Conservation (phyloP, 257 asterid species). For the Pogostemon cablin region DNA sequence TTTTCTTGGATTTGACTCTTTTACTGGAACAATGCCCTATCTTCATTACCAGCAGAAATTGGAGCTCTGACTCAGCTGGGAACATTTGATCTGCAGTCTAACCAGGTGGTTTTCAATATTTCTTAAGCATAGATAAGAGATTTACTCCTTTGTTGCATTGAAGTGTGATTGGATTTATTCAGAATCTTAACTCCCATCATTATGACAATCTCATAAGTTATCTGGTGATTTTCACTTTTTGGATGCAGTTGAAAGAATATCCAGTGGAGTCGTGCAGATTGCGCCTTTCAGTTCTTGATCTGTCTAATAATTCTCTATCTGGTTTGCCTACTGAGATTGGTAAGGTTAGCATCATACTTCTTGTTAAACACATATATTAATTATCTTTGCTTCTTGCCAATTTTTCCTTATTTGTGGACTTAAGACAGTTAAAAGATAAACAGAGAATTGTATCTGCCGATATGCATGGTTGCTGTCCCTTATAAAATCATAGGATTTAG, state of each 20-base stretch:
- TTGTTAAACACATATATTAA: constrained; percentile 2
- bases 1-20: constrained; percentile 30
- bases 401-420: constrained; percentile 20
- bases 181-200: constrained; percentile 24
- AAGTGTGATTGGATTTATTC: constrained; percentile 20
- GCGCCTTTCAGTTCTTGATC: constrained; percentile 80
- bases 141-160: constrained; percentile 6
- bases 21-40: constrained; percentile 68
- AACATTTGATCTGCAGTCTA: constrained; percentile 94
- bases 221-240: constrained; percentile 30
- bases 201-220: constrained; percentile 27
- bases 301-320: constrained; percentile 89
- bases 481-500: background rate
- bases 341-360: constrained; percentile 56
- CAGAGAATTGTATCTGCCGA: constrained; percentile 19
- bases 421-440: background rate
- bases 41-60: constrained; percentile 80
- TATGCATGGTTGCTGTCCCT: background rate
- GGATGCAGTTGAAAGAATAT: constrained; percentile 80
- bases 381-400: constrained; percentile 8
- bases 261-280: constrained; percentile 91
- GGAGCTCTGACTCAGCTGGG: constrained; percentile 77
- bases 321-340: constrained; percentile 95
- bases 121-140: constrained; percentile 19
- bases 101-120: constrained; percentile 61